phyloP scores from a whole-genome alignment of 148 eudicot genomes.

The Silene latifolia region DNA sequence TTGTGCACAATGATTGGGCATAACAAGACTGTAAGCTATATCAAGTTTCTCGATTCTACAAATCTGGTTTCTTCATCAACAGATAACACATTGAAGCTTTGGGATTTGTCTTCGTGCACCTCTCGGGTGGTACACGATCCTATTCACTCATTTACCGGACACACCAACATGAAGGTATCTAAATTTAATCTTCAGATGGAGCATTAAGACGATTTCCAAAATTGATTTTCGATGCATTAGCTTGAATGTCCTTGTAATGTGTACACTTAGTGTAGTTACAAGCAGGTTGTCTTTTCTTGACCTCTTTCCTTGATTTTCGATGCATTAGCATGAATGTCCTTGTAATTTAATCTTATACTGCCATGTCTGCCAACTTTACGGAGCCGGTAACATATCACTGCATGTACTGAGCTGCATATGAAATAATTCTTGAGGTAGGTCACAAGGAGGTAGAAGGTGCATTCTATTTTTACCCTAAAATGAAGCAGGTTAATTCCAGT shows the following conservation, averaged over 20 bases:
- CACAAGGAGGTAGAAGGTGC: background rate
- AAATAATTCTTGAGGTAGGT: background rate
- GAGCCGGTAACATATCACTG: background rate
- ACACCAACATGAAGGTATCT: constrained; percentile 84
- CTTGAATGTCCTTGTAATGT: no score
- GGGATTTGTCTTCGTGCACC: constrained; percentile 83
- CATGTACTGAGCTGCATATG: no score
- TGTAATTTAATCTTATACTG: no score
- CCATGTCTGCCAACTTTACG: background rate
- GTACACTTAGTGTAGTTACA: no score
- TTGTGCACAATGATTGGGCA: constrained; percentile 84
- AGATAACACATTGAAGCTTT: constrained; percentile 86
- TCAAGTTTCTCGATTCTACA: constrained; percentile 82
- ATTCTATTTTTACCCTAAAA: background rate
- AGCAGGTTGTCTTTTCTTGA: no score
- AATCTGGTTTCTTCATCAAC: constrained; percentile 85
- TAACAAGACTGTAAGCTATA: constrained; percentile 90
- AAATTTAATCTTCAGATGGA: background rate
- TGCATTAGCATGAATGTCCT: no score
- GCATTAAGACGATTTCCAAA: no score
- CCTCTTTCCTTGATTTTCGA: no score
- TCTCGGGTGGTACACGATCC: constrained; percentile 78
- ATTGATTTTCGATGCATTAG: no score
- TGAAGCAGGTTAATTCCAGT: no score
- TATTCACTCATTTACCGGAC: constrained; percentile 85